phyloP scores from a whole-genome alignment of 2,329 filamentous ascomycete genomes.

The Salinomyces thailandicus region DNA sequence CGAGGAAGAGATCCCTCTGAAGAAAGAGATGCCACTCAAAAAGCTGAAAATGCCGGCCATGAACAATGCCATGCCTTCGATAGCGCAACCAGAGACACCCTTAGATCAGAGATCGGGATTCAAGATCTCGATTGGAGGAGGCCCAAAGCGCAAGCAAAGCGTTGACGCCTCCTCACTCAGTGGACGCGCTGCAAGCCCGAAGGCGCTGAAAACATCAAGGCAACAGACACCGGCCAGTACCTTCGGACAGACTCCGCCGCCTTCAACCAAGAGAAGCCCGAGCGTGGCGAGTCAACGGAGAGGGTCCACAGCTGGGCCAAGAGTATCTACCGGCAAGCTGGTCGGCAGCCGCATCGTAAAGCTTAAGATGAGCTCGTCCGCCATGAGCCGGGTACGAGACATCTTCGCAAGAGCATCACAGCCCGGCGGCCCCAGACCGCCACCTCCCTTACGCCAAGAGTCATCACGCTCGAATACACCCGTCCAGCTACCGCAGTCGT shows the following conservation, averaged over 20 bases:
- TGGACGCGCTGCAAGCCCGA: constrained; percentile 16
- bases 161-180: constrained; percentile 7
- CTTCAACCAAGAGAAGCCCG: constrained; percentile 7
- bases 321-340: constrained; percentile 2
- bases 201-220: constrained; percentile 12
- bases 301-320: constrained; percentile 6
- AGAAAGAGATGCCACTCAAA: background rate
- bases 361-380: constrained; percentile 6
- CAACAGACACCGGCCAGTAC: constrained; percentile 6
- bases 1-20: constrained; percentile 4
- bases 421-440: constrained; percentile 4
- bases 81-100: constrained; percentile 3
- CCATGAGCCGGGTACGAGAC: constrained; percentile 8
- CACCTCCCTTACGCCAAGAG: background rate
- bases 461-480: constrained; percentile 7
- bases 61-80: background rate
- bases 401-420: constrained; percentile 12
- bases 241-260: constrained; percentile 3
- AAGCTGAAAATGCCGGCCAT: background rate
- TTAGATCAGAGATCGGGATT: constrained; percentile 4
- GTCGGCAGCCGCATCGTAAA: constrained; percentile 3
- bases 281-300: constrained; percentile 6
- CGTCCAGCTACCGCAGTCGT: constrained; percentile 2
- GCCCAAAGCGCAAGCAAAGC: constrained; percentile 15
- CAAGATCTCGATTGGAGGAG: constrained; percentile 5